These are phyloP conservation scores for Eutrema japonicum DNA, from an alignment of 345 rosid genomes.

Conservation along the genomic window DNA sequence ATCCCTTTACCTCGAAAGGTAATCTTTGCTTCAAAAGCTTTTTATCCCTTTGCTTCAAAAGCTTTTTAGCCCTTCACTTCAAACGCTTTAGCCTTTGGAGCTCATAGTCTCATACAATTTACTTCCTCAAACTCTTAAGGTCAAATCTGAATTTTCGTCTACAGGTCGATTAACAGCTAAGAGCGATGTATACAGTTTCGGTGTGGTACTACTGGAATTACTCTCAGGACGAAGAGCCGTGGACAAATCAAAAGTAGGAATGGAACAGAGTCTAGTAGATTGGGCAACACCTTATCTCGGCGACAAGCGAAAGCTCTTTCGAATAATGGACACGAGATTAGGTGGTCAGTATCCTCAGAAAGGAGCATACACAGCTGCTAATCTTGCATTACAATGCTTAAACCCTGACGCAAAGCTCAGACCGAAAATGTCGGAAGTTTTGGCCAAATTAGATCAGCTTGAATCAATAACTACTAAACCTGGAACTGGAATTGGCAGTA, in stretches of 20 bases:
- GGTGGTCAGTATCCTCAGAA: conserved; percentile 97
- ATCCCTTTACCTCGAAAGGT: background rate
- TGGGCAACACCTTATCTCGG: conserved; percentile 94
- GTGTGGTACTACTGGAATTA: conserved; percentile 90
- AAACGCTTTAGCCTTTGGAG: background rate
- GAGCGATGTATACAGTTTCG: conserved; percentile 96
- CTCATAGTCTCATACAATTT: background rate
- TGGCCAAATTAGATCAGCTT: conserved; percentile 65
- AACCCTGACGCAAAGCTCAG: conserved; percentile 65
- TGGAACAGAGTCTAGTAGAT: conserved; percentile 88
- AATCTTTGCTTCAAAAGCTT: background rate
- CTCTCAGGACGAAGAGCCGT: conserved; percentile 89
- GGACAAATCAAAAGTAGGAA: conserved; percentile 79
- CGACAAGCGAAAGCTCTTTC: conserved; percentile 80
- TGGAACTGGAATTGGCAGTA: conserved; percentile 24
- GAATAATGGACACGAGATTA: conserved; percentile 94
- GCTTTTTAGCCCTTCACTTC: background rate
- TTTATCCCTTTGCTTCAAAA: background rate
- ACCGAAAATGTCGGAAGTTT: conserved; percentile 90
- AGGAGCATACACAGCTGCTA: conserved; percentile 77
- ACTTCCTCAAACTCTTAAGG: background rate
- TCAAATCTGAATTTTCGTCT: conserved; percentile 21
- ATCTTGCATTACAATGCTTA: conserved; percentile 75
- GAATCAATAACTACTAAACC: conserved; percentile 44
- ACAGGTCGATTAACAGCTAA: conserved; percentile 92